These are phyloP conservation scores for Sophora flavescens DNA, from an alignment of 306 rosid genomes.

Conservation along the genomic window DNA sequence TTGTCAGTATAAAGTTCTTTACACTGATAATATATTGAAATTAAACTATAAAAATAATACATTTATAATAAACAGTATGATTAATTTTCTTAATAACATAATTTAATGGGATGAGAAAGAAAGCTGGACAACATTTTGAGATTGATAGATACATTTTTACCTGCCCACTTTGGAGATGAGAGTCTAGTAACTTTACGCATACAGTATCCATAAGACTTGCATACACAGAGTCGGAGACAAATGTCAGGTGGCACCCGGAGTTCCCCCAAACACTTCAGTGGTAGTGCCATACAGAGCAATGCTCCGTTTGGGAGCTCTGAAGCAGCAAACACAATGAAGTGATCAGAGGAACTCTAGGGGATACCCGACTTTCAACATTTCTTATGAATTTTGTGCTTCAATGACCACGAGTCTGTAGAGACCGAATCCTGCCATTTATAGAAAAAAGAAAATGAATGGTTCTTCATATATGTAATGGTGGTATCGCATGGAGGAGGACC, in stretches of 20 bases:
- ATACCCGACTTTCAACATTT: constrained; percentile 33
- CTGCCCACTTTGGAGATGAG: no score
- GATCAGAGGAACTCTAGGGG: constrained; percentile 56
- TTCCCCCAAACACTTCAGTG: constrained; percentile 66
- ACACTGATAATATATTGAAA: no score
- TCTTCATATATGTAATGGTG: background rate
- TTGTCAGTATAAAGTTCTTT: no score
- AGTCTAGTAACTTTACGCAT: no score
- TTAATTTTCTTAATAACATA: no score
- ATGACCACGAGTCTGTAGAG: background rate
- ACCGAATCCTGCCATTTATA: constrained; percentile 4
- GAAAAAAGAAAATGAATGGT: background rate
- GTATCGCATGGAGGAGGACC: constrained; percentile 21
- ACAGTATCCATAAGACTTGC: no score
- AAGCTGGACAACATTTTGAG: no score
- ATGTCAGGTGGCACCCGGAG: constrained; percentile 47
- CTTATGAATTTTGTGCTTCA: background rate
- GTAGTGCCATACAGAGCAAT: background rate
- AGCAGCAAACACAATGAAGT: constrained; percentile 46
- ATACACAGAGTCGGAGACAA: no score
- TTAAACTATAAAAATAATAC: no score
- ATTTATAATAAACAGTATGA: no score
- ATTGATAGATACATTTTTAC: no score
- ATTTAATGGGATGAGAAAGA: no score
- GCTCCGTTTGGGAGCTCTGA: background rate